phyloP scores from a whole-genome alignment of 2,329 filamentous ascomycete species.

The Colletotrichum shisoi region DNA sequence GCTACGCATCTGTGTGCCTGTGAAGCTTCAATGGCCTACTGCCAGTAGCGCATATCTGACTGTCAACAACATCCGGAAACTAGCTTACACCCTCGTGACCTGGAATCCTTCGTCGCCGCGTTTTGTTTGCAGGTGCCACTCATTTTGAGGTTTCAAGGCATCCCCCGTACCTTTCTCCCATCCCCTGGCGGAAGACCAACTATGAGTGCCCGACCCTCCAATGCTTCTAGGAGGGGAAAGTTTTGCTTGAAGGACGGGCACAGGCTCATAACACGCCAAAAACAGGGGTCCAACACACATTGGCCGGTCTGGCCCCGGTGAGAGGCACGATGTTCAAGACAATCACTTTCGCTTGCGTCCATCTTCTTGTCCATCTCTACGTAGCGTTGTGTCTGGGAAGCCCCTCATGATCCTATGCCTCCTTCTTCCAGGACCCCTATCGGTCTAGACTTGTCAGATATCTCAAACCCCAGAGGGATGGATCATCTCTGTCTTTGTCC shows the following conservation, averaged over 20 bases:
- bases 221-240: conserved; percentile 1
- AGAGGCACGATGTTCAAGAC: conserved; percentile 19
- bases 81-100: conserved; percentile 15
- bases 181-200: conserved; percentile 15
- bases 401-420: conserved; percentile 1
- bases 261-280: neutral
- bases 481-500: conserved; percentile 11
- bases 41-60: conserved; percentile 21
- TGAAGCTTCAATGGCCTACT: conserved; percentile 19
- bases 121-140: conserved; percentile 10
- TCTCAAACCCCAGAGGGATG: neutral
- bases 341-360: conserved; percentile 32
- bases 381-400: conserved; percentile 18
- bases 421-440: conserved; percentile 5
- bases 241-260: conserved; percentile 1
- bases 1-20: too few species aligned
- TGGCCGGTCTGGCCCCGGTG: conserved; percentile 4
- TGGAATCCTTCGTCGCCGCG: neutral
- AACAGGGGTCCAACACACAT: conserved; percentile 33
- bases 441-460: conserved; percentile 7
- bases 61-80: conserved; percentile 3
- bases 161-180: neutral
- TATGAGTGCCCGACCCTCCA: conserved; percentile 12
- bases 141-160: conserved; percentile 6
- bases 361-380: conserved; percentile 18